These are phyloP conservation scores for Murraya paniculata DNA, from an alignment of 345 rosid species.

Conservation along the genomic window DNA sequence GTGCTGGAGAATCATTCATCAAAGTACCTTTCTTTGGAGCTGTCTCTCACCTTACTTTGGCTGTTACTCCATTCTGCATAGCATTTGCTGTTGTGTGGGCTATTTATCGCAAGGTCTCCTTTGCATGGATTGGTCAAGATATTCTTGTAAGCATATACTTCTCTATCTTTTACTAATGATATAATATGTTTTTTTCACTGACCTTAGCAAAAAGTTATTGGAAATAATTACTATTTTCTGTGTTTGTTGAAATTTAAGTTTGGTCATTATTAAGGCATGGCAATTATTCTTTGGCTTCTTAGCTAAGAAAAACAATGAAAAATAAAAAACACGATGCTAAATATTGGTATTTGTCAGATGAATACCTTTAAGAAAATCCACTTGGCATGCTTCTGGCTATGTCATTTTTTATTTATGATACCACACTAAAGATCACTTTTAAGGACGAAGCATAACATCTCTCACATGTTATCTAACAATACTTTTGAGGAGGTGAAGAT, in stretches of 20 bases:
- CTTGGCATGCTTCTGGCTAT: background rate
- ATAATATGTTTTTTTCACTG: background rate
- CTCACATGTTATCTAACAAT: background rate
- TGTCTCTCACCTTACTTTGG: constrained; percentile 77
- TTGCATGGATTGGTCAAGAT: constrained; percentile 99
- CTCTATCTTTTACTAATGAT: constrained; percentile 1
- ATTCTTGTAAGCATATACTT: constrained; percentile 64
- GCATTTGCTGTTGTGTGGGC: constrained; percentile 92
- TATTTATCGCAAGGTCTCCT: constrained; percentile 53
- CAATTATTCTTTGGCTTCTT: background rate
- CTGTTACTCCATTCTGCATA: constrained; percentile 91
- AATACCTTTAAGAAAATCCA: background rate
- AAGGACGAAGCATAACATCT: background rate
- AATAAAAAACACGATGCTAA: background rate
- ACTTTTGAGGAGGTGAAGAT: background rate
- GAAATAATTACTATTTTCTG: background rate
- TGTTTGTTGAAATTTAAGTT: background rate
- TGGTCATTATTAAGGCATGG: background rate
- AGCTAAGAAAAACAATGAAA: background rate
- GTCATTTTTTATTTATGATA: background rate
- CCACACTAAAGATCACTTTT: background rate
- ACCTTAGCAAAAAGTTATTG: background rate
- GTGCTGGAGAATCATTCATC: constrained; percentile 54
- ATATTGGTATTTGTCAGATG: background rate
- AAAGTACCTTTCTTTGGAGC: constrained; percentile 92